Conservation (phyloP, 768 basidiomycete genomes). For the Podaxis sp. region DNA sequence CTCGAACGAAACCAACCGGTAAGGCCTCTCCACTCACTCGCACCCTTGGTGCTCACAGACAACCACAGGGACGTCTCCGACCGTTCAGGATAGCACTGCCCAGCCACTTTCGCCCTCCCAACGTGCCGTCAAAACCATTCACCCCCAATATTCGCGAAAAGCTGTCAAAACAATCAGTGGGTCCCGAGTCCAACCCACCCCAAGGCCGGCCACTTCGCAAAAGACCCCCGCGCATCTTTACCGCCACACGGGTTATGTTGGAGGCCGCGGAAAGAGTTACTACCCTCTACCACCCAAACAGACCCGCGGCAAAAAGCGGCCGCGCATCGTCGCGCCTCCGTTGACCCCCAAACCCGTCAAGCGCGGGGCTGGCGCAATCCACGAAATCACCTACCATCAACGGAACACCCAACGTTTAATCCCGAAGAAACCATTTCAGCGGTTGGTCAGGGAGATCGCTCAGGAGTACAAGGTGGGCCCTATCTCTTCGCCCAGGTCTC, state of each 20-base stretch:
- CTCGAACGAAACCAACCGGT: background rate
- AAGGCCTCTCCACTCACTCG: background rate
- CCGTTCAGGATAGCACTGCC: background rate
- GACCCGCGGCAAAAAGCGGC: background rate
- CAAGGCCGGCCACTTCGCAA: background rate
- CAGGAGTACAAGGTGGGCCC: slow-evolving; percentile 80
- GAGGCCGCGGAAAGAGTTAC: background rate
- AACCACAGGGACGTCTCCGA: background rate
- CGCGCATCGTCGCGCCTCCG: background rate
- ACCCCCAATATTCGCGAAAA: background rate
- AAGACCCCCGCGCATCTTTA: background rate
- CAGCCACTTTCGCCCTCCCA: background rate
- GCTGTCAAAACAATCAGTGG: background rate
- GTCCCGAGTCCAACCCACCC: background rate
- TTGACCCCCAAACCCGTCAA: slow-evolving; percentile 19
- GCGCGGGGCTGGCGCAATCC: slow-evolving; percentile 84
- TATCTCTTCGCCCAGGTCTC: background rate
- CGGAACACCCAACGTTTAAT: slow-evolving; percentile 86
- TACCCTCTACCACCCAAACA: background rate
- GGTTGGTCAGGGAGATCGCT: slow-evolving; percentile 86
- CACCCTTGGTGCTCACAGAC: background rate
- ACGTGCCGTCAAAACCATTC: background rate
- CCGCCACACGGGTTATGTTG: background rate
- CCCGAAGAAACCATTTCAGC: slow-evolving; percentile 88
- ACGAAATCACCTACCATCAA: slow-evolving; percentile 88